These are phyloP conservation scores for Tolypocladium endophyticum DNA, from an alignment of 2,329 filamentous ascomycete species.

Conservation along the genomic window DNA sequence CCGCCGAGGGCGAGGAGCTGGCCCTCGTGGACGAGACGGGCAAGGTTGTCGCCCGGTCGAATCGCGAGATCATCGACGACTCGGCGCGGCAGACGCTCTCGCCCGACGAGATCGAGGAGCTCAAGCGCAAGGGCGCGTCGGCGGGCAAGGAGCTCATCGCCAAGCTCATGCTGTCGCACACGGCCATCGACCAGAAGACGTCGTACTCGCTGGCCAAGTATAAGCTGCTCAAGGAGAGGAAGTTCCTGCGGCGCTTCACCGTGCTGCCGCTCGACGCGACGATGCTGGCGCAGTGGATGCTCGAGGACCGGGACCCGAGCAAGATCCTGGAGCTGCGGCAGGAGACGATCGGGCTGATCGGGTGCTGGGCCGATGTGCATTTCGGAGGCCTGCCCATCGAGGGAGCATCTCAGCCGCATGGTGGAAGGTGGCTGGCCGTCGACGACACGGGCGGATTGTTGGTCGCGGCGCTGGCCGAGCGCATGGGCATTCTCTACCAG, in stretches of 20 bases:
- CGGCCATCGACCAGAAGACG: slow-evolving; percentile 87
- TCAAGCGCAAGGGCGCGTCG: slow-evolving; percentile 60
- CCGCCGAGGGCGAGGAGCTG: slow-evolving; percentile 28
- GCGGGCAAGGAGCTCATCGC: slow-evolving; percentile 84
- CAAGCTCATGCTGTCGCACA: slow-evolving; percentile 85
- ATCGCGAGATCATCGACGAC: slow-evolving; percentile 49
- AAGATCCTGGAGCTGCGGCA: slow-evolving; percentile 81
- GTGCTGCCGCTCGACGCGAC: slow-evolving; percentile 74
- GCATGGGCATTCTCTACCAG: slow-evolving; percentile 69
- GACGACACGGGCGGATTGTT: slow-evolving; percentile 81
- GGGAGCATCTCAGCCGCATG: slow-evolving; percentile 14
- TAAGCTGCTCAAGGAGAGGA: slow-evolving; percentile 85
- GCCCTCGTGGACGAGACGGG: slow-evolving; percentile 32
- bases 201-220: slow-evolving; percentile 91
- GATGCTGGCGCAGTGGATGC: slow-evolving; percentile 63
- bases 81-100: slow-evolving; percentile 65
- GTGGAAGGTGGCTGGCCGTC: slow-evolving; percentile 63
- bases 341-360: slow-evolving; percentile 70
- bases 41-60: slow-evolving; percentile 40
- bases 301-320: slow-evolving; percentile 68
- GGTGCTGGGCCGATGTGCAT: slow-evolving; percentile 86
- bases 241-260: slow-evolving; percentile 83
- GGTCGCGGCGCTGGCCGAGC: slow-evolving; percentile 75
- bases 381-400: slow-evolving; percentile 30
- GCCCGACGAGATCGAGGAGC: slow-evolving; percentile 64